Evolutionary conservation across 768 basidiomycete genomes (phyloP).

Genomic region (Tricholoma matsutake): DNA sequence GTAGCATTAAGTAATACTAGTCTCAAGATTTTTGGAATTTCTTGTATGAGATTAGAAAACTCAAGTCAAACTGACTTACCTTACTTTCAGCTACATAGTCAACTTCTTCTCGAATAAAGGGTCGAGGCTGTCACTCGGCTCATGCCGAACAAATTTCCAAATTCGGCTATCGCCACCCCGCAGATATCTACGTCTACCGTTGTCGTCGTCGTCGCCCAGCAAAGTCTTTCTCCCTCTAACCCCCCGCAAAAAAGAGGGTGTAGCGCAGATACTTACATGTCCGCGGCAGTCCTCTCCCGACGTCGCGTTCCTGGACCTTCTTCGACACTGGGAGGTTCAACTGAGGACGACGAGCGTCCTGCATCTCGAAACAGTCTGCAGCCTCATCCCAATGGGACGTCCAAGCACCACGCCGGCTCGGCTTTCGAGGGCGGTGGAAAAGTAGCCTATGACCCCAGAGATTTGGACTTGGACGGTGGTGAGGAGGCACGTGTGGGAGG

Average conservation of each 20-base stretch:
- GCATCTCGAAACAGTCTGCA: constrained; percentile 17
- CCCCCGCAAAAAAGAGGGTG: background rate
- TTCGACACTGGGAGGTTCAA: constrained; percentile 22
- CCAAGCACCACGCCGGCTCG: constrained; percentile 70
- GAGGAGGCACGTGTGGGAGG: constrained; percentile 63
- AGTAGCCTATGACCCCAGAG: constrained; percentile 92
- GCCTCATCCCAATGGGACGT: constrained; percentile 15
- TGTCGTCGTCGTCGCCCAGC: constrained; percentile 1
- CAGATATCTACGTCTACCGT: background rate
- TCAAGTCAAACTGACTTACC: too few species aligned
- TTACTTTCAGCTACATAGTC: too few species aligned
- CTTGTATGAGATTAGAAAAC: too few species aligned
- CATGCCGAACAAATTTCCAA: background rate
- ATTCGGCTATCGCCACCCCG: background rate
- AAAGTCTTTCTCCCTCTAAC: background rate
- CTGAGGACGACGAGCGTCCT: constrained; percentile 36
- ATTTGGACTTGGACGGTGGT: constrained; percentile 67
- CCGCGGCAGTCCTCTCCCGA: constrained; percentile 52
- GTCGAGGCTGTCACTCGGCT: background rate
- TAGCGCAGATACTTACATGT: constrained; percentile 31
- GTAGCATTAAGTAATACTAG: too few species aligned
- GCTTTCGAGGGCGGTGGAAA: constrained; percentile 85
- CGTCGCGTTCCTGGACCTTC: constrained; percentile 47
- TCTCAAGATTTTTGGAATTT: too few species aligned
- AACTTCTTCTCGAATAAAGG: too few species aligned